Evolutionary conservation across 2,329 filamentous ascomycete genomes (phyloP).

Genomic region (Dactylellina haptotyla): DNA sequence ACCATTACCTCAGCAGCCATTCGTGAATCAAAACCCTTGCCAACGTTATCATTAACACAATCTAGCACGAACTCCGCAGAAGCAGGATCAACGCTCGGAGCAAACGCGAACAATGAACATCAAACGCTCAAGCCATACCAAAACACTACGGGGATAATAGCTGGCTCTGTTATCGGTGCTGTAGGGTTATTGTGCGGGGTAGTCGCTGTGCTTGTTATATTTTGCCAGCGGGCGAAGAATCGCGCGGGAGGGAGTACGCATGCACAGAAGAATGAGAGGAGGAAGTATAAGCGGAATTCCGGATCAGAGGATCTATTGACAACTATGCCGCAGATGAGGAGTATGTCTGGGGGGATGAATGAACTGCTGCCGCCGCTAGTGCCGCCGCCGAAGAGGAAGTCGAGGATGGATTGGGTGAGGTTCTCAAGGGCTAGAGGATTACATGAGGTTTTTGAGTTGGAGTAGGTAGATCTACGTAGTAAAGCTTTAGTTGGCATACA

Average conservation of each 20-base stretch:
- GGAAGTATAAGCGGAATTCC: slow-evolving; percentile 6
- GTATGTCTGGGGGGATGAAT: neutral
- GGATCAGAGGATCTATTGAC: slow-evolving; percentile 2
- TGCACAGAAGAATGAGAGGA: neutral
- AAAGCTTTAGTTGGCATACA: too few species aligned
- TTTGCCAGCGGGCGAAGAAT: slow-evolving; percentile 2
- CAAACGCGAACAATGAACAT: neutral
- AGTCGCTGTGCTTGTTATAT: neutral
- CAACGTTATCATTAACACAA: too few species aligned
- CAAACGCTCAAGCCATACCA: slow-evolving; percentile 17
- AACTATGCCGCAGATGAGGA: slow-evolving; percentile 2
- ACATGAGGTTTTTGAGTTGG: slow-evolving; percentile 41
- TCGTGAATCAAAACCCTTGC: too few species aligned
- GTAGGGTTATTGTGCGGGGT: slow-evolving; percentile 12
- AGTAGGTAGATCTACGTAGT: too few species aligned
- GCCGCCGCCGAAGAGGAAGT: slow-evolving; percentile 13
- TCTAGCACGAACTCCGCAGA: neutral
- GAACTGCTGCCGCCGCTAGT: neutral
- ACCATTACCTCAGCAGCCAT: too few species aligned
- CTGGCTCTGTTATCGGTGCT: slow-evolving; percentile 22
- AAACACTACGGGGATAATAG: slow-evolving; percentile 21
- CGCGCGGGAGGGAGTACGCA: neutral
- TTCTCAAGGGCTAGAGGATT: slow-evolving; percentile 33
- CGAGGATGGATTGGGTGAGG: slow-evolving; percentile 43
- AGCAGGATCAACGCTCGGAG: neutral